Evolutionary conservation across 148 eudicot genomes (phyloP), one percentile per base, ranked within the genome.

Genomic region (Arctostaphylos glauca): DNA sequence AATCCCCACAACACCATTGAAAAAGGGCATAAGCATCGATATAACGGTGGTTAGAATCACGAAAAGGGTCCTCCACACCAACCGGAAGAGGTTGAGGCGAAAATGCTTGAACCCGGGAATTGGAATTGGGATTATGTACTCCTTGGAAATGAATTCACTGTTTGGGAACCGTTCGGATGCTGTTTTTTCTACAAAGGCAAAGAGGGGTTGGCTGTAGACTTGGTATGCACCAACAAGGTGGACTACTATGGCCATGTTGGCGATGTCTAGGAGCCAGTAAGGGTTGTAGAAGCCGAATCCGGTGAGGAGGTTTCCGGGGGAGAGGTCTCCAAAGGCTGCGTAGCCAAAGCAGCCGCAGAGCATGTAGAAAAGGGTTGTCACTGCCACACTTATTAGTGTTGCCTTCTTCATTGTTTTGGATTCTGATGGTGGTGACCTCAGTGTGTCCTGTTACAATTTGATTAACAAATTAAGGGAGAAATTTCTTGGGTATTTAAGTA

Each of bases 221-320:
- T 88, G 90, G 86, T 88, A 88, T 0, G 88, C 90, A 3, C 90
- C 88, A 8, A 88, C 86, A 15, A 86, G 89, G 74, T 88, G 88
- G 60, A 89, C 68, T 0, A 80, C 86, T 7, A 89, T 89, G 84
- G 89, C 89, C 0, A 80, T 79, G 23, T 89, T 87, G 77, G 89
- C 91, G 0, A 89, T 89, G 59, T 89, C 89, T 0, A 89, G 78
- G 19, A 89, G 82, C 91, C 91, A 87, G 10, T 47, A 89, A 6
- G 89, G 91, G 82, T 87, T 85, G 82, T 85, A 87, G 86, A 89
- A 89, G 5, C 89, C 91, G 73, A 87, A 89, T 0, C 89, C 89
- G 0, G 89, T 89, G 48, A 89, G 88, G 74, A 89, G 88, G 86
- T 89, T 89, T 18, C 89, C 89, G 5, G 91, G 89, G 13, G 91